Evolutionary conservation across 192 early-diverging fungal genomes (phyloP).

Genomic region (Haplosporangium gracile): DNA sequence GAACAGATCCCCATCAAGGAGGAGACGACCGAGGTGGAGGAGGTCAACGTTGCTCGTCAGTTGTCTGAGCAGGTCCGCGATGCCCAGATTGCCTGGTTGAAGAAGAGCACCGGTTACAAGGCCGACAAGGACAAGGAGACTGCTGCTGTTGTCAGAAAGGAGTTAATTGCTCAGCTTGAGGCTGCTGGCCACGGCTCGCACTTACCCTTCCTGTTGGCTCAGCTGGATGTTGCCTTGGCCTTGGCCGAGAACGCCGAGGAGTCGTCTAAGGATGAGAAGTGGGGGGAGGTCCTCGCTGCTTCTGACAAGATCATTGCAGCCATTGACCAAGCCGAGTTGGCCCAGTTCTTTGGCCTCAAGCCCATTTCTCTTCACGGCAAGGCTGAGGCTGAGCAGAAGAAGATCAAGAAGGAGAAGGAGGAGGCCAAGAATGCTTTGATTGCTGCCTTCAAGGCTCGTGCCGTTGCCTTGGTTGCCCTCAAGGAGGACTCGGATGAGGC

Average conservation of each 20-base stretch:
- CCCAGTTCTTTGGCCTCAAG: constrained; percentile 73
- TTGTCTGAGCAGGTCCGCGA: constrained; percentile 83
- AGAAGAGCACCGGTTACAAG: constrained; percentile 73
- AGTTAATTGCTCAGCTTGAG: constrained; percentile 73
- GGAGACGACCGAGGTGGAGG: constrained; percentile 58
- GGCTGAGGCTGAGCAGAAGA: constrained; percentile 67
- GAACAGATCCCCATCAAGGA: constrained; percentile 63
- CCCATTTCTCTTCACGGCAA: constrained; percentile 55
- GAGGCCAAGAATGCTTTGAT: constrained; percentile 76
- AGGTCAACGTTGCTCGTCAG: constrained; percentile 60
- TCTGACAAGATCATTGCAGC: constrained; percentile 71
- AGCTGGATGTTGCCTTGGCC: constrained; percentile 70
- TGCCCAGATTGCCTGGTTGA: constrained; percentile 82
- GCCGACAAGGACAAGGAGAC: constrained; percentile 58
- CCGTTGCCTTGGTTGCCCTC: constrained; percentile 64
- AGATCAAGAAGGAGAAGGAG: constrained; percentile 80
- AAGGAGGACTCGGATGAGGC: constrained; percentile 65
- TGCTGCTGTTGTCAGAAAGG: constrained; percentile 66
- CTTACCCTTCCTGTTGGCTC: constrained; percentile 67
- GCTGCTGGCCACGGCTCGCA: constrained; percentile 66
- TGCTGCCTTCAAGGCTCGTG: constrained; percentile 73
- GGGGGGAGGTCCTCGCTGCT: constrained; percentile 63
- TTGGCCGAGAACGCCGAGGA: constrained; percentile 62
- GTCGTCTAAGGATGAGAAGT: constrained; percentile 59
- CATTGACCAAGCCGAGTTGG: constrained; percentile 73